Conservation (phyloP, 495 filamentous ascomycete species). For the Tuber borchii region DNA sequence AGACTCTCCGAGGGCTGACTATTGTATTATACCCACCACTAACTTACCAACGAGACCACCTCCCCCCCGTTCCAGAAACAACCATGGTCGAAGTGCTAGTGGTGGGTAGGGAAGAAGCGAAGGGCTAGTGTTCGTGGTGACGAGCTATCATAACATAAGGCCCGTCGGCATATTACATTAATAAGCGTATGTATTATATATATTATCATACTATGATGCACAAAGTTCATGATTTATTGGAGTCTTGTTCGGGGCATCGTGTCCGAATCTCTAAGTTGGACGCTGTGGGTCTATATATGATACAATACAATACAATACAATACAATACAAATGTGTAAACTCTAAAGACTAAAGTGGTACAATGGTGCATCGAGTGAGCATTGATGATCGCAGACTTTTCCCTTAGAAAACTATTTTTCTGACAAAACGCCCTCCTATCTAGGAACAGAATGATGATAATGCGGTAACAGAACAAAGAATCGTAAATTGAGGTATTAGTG, state of each 20-base stretch:
- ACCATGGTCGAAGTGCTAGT: too few species aligned
- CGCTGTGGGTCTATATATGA: background rate
- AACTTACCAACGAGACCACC: too few species aligned
- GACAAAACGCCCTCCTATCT: background rate
- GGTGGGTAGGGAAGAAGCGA: too few species aligned
- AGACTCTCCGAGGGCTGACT: too few species aligned
- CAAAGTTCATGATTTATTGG: background rate
- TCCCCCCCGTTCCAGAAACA: too few species aligned
- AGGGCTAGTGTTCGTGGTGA: too few species aligned
- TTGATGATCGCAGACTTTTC: background rate
- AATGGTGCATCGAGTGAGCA: background rate
- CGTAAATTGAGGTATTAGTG: background rate
- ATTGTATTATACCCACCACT: too few species aligned
- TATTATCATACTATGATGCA: too few species aligned
- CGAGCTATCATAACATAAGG: background rate
- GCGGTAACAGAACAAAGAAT: background rate
- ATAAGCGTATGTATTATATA: background rate
- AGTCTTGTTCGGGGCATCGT: background rate
- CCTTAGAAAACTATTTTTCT: slow-evolving; percentile 3
- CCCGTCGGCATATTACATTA: background rate
- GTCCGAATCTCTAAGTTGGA: too few species aligned
- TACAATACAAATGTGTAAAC: background rate
- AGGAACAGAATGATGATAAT: background rate
- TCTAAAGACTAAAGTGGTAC: background rate
- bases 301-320: background rate